Percentiles rank a stretch among this genome's conserved stretches.
phyloP scores from a whole-genome alignment of 441 rosid genomes.

The Croton setiger region DNA sequence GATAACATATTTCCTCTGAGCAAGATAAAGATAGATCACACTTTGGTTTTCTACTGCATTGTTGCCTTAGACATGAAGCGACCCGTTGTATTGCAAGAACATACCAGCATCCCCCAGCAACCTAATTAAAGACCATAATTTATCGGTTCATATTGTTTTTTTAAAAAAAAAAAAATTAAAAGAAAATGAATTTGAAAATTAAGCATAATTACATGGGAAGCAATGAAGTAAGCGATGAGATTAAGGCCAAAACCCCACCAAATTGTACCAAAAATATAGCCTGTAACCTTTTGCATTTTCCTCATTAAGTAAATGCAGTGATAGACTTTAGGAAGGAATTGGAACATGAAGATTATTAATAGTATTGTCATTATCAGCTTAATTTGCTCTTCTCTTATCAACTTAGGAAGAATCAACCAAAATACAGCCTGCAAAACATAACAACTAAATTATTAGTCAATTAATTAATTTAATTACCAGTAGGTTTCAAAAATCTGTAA shows the following conservation, averaged over 20 bases:
- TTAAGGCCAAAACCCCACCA: constrained; percentile 79
- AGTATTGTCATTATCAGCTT: constrained; percentile 58
- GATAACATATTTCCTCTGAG: constrained; percentile 55
- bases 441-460: background rate
- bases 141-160: too few relatives aligned
- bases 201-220: constrained; percentile 51
- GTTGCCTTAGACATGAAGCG: constrained; percentile 50
- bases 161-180: background rate
- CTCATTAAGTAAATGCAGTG: constrained; percentile 58
- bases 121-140: constrained; percentile 27
- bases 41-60: constrained; percentile 29
- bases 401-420: constrained; percentile 56
- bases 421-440: constrained; percentile 45
- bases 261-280: constrained; percentile 67
- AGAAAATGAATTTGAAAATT: background rate
- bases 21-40: constrained; percentile 57
- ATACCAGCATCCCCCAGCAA: constrained; percentile 81
- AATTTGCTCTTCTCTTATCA: constrained; percentile 54
- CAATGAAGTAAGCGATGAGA: constrained; percentile 69
- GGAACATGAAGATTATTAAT: constrained; percentile 62
- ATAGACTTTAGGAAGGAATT: constrained; percentile 69
- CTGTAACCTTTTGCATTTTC: constrained; percentile 65
- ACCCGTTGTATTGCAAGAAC: constrained; percentile 59
- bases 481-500: background rate
- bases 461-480: too few relatives aligned